Evolutionary conservation across 345 rosid species (phyloP), one percentile per base, ranked within the genome.

Genomic region (Noccaea bulbosa): DNA sequence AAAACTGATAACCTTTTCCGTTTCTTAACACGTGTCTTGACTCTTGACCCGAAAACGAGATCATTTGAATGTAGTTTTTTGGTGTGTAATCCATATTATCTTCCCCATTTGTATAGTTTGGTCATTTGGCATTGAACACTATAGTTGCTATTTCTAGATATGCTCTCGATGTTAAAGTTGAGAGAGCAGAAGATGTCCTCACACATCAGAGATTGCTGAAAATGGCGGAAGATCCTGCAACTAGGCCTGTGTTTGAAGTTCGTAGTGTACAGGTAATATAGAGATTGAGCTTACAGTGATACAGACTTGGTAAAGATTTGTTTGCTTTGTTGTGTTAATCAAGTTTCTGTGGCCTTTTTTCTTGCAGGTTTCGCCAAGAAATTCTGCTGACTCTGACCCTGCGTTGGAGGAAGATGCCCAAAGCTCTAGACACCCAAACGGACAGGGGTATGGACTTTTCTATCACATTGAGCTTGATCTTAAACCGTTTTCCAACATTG

Each of bases 181-280:
- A 94, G 87, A 92, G 98, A 55, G 97, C 99, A 35, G 99, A 87
- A 64, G 98, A 91, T 77, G 97, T 94, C 43, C 80, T 91, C 4
- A 82, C 79, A 2, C 99, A 91, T 75, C 91, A 86, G 77, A 82
- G 89, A 78, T 67, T 94, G 63, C 74, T 94, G 44, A 81, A 84
- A 60, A 64, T 83, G 80, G 99, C 97, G 0, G 93, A 89, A 71
- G 86, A 83, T 72, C 91, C 95, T 64, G 79, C 85, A n/a, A 86
- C 85, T 76, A 79, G 83, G 43, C 96, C 88, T 44, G 99, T 80
- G n/a, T 89, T 94, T 73, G 93, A 91, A 73, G 93, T 91, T 76
- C 93, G 88, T 69, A 82, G 77, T 11, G 99, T 94, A 47, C 95
- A 89, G 94, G 99, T 89, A 52, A 56, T 14, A 10, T 2, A 1